Conservation (phyloP, 1,139 yeast genomes). For the Geotrichum reessii region DNA sequence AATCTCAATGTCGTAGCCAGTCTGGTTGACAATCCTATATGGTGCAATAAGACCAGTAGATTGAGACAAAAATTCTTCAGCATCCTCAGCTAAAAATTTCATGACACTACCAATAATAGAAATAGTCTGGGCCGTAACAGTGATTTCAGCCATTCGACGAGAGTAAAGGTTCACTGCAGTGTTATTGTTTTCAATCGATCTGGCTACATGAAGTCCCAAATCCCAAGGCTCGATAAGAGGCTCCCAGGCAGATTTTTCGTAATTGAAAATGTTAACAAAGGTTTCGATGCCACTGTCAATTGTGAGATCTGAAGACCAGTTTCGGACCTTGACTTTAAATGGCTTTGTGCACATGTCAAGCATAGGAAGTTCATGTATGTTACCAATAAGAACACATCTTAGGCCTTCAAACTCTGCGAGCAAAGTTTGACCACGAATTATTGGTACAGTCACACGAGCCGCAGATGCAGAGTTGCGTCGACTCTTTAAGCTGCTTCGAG, state of each 20-base stretch:
- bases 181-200: constrained; percentile 40
- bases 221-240: constrained; percentile 90
- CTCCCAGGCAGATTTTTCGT: constrained; percentile 93
- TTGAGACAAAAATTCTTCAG: constrained; percentile 47
- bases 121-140: constrained; percentile 69
- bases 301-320: constrained; percentile 78
- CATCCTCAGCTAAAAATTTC: constrained; percentile 67
- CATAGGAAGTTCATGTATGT: constrained; percentile 88
- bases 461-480: background rate
- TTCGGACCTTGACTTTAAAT: constrained; percentile 62
- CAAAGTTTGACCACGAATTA: constrained; percentile 64
- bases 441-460: constrained; percentile 4
- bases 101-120: constrained; percentile 38
- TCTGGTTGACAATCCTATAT: constrained; percentile 71
- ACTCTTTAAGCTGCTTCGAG: background rate
- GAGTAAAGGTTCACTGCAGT: constrained; percentile 63
- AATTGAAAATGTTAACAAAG: constrained; percentile 76
- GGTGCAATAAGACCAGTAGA: constrained; percentile 67
- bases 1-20: constrained; percentile 71
- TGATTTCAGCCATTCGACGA: constrained; percentile 68
- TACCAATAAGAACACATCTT: constrained; percentile 84
- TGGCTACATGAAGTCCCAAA: constrained; percentile 64
- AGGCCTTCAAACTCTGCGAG: constrained; percentile 71
- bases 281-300: constrained; percentile 68
- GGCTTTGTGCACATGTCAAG: constrained; percentile 74